phyloP scores from a whole-genome alignment of 352 stramenopile species.

The Globisporangium spinosum region DNA sequence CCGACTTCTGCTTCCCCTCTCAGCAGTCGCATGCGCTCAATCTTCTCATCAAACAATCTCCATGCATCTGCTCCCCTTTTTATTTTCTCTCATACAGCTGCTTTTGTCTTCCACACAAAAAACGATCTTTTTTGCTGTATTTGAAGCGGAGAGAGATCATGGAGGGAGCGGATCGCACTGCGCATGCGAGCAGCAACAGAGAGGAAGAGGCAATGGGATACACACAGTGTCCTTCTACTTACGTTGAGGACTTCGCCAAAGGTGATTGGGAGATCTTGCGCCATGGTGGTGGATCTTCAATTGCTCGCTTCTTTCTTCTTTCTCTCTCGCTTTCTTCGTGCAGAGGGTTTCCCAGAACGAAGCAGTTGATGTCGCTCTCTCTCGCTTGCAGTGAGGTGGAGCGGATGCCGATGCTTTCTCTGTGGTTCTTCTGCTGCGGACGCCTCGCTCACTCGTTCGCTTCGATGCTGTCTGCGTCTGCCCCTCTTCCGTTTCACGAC shows the following conservation, averaged over 20 bases:
- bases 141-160: not conserved
- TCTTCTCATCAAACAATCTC: not conserved
- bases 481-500: constrained; percentile 73
- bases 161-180: not conserved
- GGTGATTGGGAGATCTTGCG: constrained; percentile 87
- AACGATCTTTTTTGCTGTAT: constrained; percentile 11
- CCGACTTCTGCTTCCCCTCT: not conserved
- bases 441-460: not conserved
- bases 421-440: constrained; percentile 8
- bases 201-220: not conserved
- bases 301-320: constrained; percentile 12
- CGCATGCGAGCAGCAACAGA: not conserved
- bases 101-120: constrained; percentile 5
- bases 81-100: constrained; percentile 12
- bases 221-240: constrained; percentile 29
- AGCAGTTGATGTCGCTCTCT: constrained; percentile 4
- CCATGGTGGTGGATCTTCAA: constrained; percentile 40
- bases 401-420: constrained; percentile 8
- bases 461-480: constrained; percentile 23
- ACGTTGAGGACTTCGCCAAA: constrained; percentile 90
- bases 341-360: constrained; percentile 3
- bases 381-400: not conserved
- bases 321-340: constrained; percentile 1
- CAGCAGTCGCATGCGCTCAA: not conserved
- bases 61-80: constrained; percentile 12